Evolutionary conservation across 176 grass and related monocot species (phyloP).

Genomic region (Cymbopogon citratus): DNA sequence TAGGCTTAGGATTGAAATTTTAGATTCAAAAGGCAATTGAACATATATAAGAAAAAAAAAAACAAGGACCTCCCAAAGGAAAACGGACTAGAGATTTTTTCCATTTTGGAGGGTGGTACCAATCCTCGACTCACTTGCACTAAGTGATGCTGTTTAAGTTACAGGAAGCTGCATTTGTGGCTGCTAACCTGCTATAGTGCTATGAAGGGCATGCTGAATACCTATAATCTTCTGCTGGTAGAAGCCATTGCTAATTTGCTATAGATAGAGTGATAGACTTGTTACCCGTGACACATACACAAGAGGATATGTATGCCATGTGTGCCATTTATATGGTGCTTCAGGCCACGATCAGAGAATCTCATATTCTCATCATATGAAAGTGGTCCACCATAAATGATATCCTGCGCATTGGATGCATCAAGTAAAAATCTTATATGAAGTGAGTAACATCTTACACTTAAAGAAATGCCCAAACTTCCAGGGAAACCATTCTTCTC

Average conservation of each 20-base stretch:
- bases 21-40: background rate
- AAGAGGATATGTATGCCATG: conserved; percentile 16
- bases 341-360: conserved; percentile 6
- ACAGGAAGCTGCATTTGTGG: background rate
- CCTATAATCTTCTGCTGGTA: background rate
- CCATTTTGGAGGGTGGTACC: background rate
- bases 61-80: background rate
- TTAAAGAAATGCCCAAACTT: background rate
- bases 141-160: background rate
- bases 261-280: conserved; percentile 8
- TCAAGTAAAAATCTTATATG: background rate
- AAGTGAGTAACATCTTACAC: background rate
- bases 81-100: background rate
- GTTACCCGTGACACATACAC: background rate
- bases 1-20: background rate
- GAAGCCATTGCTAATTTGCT: background rate
- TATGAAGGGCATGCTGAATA: background rate
- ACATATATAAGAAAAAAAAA: background rate
- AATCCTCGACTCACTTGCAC: background rate
- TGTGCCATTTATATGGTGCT: background rate
- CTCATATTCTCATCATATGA: conserved; percentile 21
- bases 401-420: background rate
- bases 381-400: background rate
- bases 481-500: background rate
- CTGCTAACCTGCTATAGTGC: background rate